Conservation (phyloP, 2,329 filamentous ascomycete species). For the Fusarium napiforme region DNA sequence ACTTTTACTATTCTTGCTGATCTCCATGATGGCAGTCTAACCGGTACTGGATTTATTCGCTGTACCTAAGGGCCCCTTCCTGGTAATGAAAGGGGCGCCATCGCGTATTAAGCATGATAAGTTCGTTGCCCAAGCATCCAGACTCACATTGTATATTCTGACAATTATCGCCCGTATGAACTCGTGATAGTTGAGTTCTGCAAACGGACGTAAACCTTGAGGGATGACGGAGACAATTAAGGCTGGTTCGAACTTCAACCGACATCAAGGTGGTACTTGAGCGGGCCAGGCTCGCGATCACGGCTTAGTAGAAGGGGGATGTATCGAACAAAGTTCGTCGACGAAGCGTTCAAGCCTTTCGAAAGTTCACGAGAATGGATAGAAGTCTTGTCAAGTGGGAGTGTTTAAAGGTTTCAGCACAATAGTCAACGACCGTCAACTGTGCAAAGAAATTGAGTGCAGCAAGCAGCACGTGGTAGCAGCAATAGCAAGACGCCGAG, state of each 20-base stretch:
- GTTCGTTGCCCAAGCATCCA: slow-evolving; percentile 17
- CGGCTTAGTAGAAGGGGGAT: slow-evolving; percentile 21
- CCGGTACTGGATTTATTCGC: slow-evolving; percentile 35
- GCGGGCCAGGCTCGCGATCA: slow-evolving; percentile 44
- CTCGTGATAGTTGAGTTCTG: slow-evolving; percentile 64
- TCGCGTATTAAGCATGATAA: slow-evolving; percentile 39
- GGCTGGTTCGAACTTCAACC: slow-evolving; percentile 66
- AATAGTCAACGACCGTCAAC: slow-evolving; percentile 14
- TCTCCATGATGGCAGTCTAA: slow-evolving; percentile 57
- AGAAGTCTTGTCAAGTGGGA: slow-evolving; percentile 6
- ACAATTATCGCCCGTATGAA: slow-evolving; percentile 67
- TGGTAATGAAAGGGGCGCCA: slow-evolving; percentile 31
- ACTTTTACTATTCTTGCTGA: slow-evolving; percentile 44
- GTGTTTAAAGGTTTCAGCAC: slow-evolving; percentile 6
- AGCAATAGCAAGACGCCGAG: slow-evolving; percentile 42
- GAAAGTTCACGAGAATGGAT: slow-evolving; percentile 10
- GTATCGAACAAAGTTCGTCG: slow-evolving; percentile 18
- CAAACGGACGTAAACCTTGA: slow-evolving; percentile 68
- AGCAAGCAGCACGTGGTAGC: slow-evolving; percentile 38
- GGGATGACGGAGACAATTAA: slow-evolving; percentile 66
- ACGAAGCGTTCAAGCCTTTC: slow-evolving; percentile 6
- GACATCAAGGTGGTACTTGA: slow-evolving; percentile 65
- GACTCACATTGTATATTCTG: slow-evolving; percentile 61
- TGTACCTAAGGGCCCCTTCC: slow-evolving; percentile 37
- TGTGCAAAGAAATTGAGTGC: slow-evolving; percentile 11